Evolutionary conservation across 306 rosid species (phyloP).

Genomic region (Phaseolus lunatus): DNA sequence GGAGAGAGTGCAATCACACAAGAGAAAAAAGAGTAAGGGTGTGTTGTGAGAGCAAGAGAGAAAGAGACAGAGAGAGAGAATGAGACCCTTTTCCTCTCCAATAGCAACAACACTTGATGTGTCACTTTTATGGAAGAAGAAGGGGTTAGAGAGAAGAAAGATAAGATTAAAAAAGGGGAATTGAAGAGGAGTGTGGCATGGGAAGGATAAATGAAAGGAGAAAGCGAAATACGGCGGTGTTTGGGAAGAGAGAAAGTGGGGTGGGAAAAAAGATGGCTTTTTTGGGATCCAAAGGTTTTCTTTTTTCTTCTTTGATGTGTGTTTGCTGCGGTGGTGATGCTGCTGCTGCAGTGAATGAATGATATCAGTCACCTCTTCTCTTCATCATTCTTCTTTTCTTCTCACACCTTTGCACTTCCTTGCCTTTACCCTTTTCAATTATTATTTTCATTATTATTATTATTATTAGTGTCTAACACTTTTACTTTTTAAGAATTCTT

Average conservation of each 20-base stretch:
- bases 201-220: background rate
- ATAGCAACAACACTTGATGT: no score
- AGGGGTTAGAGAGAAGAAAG: conserved; percentile 16
- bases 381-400: conserved; percentile 43
- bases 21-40: background rate
- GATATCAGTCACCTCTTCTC: conserved; percentile 43
- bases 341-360: conserved; percentile 18
- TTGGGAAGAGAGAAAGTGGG: conserved; percentile 65
- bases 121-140: conserved; percentile 23
- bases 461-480: background rate
- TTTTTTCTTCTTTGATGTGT: background rate
- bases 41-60: background rate
- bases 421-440: background rate
- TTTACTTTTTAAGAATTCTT: background rate
- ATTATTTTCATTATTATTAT: no score
- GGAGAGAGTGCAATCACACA: conserved; percentile 46
- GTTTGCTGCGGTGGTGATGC: background rate
- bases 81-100: background rate
- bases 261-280: conserved; percentile 27
- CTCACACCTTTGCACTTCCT: background rate
- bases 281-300: conserved; percentile 63
- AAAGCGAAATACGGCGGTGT: conserved; percentile 44
- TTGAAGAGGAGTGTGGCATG: background rate
- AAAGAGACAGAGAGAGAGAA: background rate
- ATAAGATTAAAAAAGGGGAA: conserved; percentile 19